Evolutionary conservation across 2,329 filamentous ascomycete genomes (phyloP), one percentile per base, ranked within the genome.

Genomic region (Neoarthrinium moseri): DNA sequence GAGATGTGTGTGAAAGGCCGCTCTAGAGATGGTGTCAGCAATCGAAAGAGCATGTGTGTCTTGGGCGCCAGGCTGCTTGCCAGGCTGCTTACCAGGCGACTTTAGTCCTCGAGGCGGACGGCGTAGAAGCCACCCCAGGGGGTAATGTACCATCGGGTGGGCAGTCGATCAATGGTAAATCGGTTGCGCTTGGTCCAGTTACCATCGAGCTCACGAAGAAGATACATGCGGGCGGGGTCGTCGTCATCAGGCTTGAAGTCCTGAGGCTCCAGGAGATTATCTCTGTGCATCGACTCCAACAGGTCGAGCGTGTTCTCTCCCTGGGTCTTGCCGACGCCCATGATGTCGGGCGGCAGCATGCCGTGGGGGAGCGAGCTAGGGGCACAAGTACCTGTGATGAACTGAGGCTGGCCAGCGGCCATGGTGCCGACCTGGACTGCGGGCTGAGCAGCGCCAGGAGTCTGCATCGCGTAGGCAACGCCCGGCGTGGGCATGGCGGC

Each of bases 161-260:
- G 74, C 57, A 81, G 72, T 57, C 72, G 69, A 59, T 85, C 81
- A 62, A 86, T 80, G 43, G 78, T 77, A 62, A 73, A 73, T 24
- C 81, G 77, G 61, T 73, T 80, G 60, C 78, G 75, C 62, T 81
- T 72, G 27, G 74, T 77, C 75, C 76, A 84, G 48, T 75, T 73
- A 40, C 78, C 75, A 62, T 85, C 80, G 53, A 78, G 64, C 65
- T 85, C 80, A 47, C 79, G 76, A 55, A 77, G 73, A 67, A 74
- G 80, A 66, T 84, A 86, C 67, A 80, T 77, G 51, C 80, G 78
- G 35, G 71, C 72, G 30, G 77, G 74, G 62, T 83, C 75, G 52
- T 81, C 74, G 56, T 84, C 81, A 17, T 73, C 71, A 2, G 82
- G 82, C 63, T 82, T 80, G 59, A 84, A 81, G 54, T 83, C 80